These are phyloP conservation scores for Trichocomaceae sp. DNA, from an alignment of 2,329 filamentous ascomycete species.

Conservation along the genomic window DNA sequence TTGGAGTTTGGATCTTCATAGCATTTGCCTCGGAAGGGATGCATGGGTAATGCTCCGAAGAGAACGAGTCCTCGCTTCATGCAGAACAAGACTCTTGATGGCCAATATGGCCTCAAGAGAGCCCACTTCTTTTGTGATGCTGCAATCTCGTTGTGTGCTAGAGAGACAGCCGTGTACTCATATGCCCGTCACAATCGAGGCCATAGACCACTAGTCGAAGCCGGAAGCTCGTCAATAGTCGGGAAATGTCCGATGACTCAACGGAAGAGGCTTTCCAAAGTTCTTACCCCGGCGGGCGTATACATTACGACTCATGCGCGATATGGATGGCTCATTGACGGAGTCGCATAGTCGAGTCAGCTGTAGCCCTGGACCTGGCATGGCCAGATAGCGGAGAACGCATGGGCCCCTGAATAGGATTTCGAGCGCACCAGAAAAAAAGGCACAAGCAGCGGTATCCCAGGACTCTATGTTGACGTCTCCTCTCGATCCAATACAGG, in stretches of 20 bases:
- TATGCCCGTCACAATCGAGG: neutral
- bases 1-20: neutral
- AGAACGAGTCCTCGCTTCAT: neutral
- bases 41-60: too few relatives aligned
- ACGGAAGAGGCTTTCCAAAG: neutral
- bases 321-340: neutral
- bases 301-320: neutral
- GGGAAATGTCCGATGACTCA: neutral
- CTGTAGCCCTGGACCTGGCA: neutral
- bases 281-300: neutral
- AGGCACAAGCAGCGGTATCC: conserved; percentile 2
- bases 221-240: neutral
- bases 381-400: neutral
- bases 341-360: neutral
- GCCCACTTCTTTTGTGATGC: neutral
- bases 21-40: neutral
- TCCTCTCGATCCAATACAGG: neutral
- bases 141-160: neutral
- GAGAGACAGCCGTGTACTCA: neutral
- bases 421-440: neutral
- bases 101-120: neutral
- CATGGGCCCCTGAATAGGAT: neutral
- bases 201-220: neutral
- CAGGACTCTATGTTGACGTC: neutral
- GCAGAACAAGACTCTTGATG: neutral